phyloP scores from a whole-genome alignment of 768 basidiomycete genomes.

The Kwoniella mangroviensis region DNA sequence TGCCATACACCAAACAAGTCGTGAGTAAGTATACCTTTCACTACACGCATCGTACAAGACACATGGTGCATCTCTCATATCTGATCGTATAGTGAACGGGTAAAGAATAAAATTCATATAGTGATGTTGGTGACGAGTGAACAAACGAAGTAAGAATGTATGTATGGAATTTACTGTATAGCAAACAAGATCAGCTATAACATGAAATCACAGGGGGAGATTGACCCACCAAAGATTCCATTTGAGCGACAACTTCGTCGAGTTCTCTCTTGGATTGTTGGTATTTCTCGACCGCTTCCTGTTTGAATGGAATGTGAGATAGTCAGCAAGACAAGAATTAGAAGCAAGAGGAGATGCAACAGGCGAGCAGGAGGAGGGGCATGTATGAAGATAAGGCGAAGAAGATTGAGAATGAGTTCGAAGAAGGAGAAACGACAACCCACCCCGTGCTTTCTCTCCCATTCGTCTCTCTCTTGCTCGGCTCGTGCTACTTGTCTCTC shows the following conservation, averaged over 20 bases:
- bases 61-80: not conserved
- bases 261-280: constrained; percentile 75
- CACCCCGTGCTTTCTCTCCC: constrained; percentile 96
- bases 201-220: not conserved
- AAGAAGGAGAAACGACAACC: constrained; percentile 46
- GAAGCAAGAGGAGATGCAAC: not conserved
- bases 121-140: not conserved
- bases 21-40: not conserved
- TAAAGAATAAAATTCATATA: not conserved
- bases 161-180: not conserved
- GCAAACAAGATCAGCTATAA: not conserved
- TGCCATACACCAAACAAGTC: not conserved
- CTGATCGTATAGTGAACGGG: not conserved
- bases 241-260: constrained; percentile 75
- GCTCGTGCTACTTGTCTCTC: constrained; percentile 84
- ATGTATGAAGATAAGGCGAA: not conserved
- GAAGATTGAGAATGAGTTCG: too few relatives aligned
- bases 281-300: constrained; percentile 77
- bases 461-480: constrained; percentile 87
- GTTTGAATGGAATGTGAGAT: constrained; percentile 25
- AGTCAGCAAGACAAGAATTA: not conserved
- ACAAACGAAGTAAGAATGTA: not conserved
- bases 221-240: constrained; percentile 66
- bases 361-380: too few relatives aligned
- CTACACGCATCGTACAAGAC: not conserved